Percentiles rank a stretch among this genome's conserved stretches.
phyloP scores from a whole-genome alignment of 2,329 filamentous ascomycete species.

The Thelonectria rubi region DNA sequence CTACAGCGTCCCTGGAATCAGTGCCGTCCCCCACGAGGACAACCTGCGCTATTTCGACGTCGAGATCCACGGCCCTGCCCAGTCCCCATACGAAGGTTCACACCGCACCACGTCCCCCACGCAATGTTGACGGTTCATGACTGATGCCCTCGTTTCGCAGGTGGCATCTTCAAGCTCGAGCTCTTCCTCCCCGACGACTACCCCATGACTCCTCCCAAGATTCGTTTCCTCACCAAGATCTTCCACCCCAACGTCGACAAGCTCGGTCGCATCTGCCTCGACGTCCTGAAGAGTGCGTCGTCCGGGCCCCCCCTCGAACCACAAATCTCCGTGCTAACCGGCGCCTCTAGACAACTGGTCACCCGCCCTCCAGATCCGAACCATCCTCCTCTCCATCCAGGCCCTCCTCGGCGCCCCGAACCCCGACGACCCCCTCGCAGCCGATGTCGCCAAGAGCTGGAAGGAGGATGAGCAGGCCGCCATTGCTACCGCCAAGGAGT shows the following conservation, averaged over 20 bases:
- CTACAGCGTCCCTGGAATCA: conserved; percentile 90
- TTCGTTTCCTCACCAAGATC: conserved; percentile 98
- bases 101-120: conserved; percentile 5
- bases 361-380: conserved; percentile 95
- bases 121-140: neutral
- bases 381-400: conserved; percentile 98
- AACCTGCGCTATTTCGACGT: conserved; percentile 99
- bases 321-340: conserved; percentile 24
- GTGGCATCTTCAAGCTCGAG: conserved; percentile 94
- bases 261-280: conserved; percentile 94
- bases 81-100: conserved; percentile 93
- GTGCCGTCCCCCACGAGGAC: conserved; percentile 93
- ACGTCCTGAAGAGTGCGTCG: conserved; percentile 90
- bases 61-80: conserved; percentile 88
- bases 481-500: conserved; percentile 90
- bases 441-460: conserved; percentile 97
- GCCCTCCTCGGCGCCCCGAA: conserved; percentile 95
- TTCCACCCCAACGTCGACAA: conserved; percentile 99
- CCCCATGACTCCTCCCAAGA: conserved; percentile 98
- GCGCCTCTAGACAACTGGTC: conserved; percentile 90
- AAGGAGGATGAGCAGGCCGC: conserved; percentile 94
- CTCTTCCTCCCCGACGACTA: conserved; percentile 98
- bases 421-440: conserved; percentile 96
- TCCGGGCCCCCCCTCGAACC: conserved; percentile 1
- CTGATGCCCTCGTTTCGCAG: conserved; percentile 45